Conservation (phyloP, 306 rosid species). For the Quercus engelmannii region DNA sequence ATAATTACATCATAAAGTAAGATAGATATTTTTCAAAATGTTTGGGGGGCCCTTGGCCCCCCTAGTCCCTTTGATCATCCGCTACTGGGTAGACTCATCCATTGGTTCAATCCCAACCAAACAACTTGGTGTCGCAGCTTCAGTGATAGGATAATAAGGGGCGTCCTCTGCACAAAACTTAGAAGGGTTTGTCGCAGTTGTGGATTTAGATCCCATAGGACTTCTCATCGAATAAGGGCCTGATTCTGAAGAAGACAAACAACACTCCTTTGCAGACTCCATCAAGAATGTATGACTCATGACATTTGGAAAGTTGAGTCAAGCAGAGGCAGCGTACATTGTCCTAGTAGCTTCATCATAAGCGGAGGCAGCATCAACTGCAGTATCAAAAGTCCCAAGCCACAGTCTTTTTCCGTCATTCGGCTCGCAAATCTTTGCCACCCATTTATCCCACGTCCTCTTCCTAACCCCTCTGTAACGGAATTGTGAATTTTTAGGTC, state of each 20-base stretch:
- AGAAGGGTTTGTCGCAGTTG: too few relatives aligned
- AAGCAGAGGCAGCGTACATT: slow-evolving; percentile 81
- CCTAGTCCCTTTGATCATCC: too few relatives aligned
- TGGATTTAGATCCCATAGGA: slow-evolving; percentile 16
- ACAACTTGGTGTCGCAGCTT: slow-evolving; percentile 8
- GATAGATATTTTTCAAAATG: too few relatives aligned
- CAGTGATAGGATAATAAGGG: too few relatives aligned
- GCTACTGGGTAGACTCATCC: too few relatives aligned
- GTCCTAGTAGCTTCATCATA: slow-evolving; percentile 90
- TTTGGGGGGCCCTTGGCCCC: too few relatives aligned
- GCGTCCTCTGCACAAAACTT: too few relatives aligned
- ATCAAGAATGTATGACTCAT: slow-evolving; percentile 27
- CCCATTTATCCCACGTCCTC: too few relatives aligned
- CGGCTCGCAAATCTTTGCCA: slow-evolving; percentile 38
- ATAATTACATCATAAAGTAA: too few relatives aligned
- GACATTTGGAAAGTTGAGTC: slow-evolving; percentile 63
- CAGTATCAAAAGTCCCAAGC: slow-evolving; percentile 74
- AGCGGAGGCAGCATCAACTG: slow-evolving; percentile 62
- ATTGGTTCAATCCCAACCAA: too few relatives aligned
- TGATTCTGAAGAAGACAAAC: slow-evolving; percentile 18
- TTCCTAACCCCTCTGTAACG: slow-evolving; percentile 85
- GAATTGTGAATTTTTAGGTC: slow-evolving; percentile 73
- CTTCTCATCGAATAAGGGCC: slow-evolving; percentile 28
- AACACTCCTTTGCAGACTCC: slow-evolving; percentile 82
- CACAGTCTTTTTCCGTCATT: slow-evolving; percentile 70